Evolutionary conservation across 169 alveolate genomes (phyloP).

Genomic region (Plasmodium fragile): DNA sequence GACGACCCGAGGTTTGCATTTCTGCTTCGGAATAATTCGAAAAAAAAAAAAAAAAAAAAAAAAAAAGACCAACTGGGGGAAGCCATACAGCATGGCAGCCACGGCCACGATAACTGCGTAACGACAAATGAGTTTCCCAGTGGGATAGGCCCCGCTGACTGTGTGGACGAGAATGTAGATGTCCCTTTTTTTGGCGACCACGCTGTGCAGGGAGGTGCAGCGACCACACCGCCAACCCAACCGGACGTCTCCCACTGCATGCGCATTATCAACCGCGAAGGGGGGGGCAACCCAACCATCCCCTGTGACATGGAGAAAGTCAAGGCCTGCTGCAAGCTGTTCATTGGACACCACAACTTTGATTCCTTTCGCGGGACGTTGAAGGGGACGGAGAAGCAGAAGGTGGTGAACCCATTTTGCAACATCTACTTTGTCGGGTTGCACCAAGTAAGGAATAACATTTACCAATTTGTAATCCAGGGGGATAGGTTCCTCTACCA

Average conservation of each 20-base stretch:
- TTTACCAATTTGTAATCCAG: conserved; percentile 72
- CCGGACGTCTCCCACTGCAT: conserved; percentile 19
- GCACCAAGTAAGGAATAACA: conserved; percentile 35
- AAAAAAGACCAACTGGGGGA: neutral
- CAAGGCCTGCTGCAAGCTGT: conserved; percentile 46
- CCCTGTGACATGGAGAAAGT: conserved; percentile 53
- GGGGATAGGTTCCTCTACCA: conserved; percentile 85
- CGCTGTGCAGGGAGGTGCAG: neutral
- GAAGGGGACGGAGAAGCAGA: conserved; percentile 55
- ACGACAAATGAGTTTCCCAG: neutral
- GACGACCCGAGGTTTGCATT: conserved; percentile 77
- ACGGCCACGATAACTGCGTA: neutral
- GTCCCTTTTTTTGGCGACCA: conserved; percentile 8
- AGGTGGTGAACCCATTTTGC: conserved; percentile 37
- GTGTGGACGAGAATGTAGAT: neutral
- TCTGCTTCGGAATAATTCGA: neutral
- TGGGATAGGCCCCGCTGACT: too few species aligned
- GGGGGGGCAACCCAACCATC: conserved; percentile 13
- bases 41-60: neutral
- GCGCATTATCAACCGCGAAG: conserved; percentile 16
- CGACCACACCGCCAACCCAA: neutral
- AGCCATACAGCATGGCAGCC: neutral
- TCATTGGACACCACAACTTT: conserved; percentile 51
- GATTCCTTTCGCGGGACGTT: conserved; percentile 50
- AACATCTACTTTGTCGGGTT: conserved; percentile 46